Evolutionary conservation across 495 filamentous ascomycete species (phyloP), one percentile per base, ranked within the genome.

Genomic region (Daldinia concentrica): DNA sequence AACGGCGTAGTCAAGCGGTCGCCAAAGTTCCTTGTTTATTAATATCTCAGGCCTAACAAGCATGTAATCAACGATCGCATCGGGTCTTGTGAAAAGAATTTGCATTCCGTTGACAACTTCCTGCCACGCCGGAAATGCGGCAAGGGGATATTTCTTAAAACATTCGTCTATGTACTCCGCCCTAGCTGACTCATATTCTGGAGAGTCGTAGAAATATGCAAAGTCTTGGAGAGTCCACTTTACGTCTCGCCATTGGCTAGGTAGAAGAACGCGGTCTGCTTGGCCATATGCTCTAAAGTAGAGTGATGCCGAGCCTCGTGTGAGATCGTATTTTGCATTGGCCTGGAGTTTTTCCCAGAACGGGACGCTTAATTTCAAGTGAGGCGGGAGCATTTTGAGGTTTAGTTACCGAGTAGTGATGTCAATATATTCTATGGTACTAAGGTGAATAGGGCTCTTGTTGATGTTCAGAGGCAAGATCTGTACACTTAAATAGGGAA

Each of bases 161-260:
- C 32, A 59, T 8, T 58, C 15, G 5, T 41, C 26, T 15, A 48
- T 4, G 54, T 57, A 69, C 1, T 19, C 30, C 4, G 2, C 4
- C 45, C n/a, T 45, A 8, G 67, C 43, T 11, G 15, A 9, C 6
- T 26, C 55, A 30, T 14, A 27, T 24, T 58, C 61, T 12, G 62
- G 56, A 4, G 50, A 64, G 58, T 66, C 50, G 15, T 62, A 71
- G 19, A 71, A 71, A 17, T 19, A 19, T 0, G 29, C 62, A 52
- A 71, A 62, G 37, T 71, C 68, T 4, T 62, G 36, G 1, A 66
- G 4, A 9, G 62, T 51, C 68, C 68, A 71, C 6, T 3, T 0
- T 0, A 62, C 51, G 0, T 50, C 19, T 36, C 51, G 48, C 57
- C 32, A 66, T 2, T 32, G 8, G 14, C 22, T 24, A 15, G 26